Base-by-base conservation (phyloP, 1,284 basidiomycete genomes). In the Microbotryum scabiosae region DNA sequence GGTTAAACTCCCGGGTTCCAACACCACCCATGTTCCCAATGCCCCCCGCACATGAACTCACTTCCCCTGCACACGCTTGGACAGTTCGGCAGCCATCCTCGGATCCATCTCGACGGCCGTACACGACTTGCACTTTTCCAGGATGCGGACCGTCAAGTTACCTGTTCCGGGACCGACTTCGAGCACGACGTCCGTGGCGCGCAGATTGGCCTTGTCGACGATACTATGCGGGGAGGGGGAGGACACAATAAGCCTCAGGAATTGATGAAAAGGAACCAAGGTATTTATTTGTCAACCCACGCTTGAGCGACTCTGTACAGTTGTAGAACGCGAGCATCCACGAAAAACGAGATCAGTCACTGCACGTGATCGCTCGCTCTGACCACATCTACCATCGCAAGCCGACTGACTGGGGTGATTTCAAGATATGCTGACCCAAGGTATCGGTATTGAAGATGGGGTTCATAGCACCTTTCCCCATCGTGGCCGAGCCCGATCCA, bases 141-240 rank as follows among this genome's bases (percentile, higher is more conserved):
- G 78, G 66, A 99, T 98, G 71, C 88, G 81, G 20, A 97, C 86
- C 0, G 96, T 98, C 73, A 98, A 76, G 75, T 99, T 98, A 68
- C 96, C 96, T 3, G 96, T 98, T 78, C 96, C 96, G 14, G 96
- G 96, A 73, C 94, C 96, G 57, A 98, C 92, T 78, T 98, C 94
- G 54, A 99, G 84, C 21, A 97, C 93, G 73, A 88, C 87, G 75
- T 98, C 94, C 21, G 93, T 94, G 1, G 92, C 89, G 68, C 90
- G 88, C 54, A 99, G 78, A 72, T 88, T 88, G 5, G 94, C 94
- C 85, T 96, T 76, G 70, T 78, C 76, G 49, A 76, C 69, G 53
- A 75, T 75, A 25, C 64, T 48, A 56, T 20, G n/a, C 7, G 30
- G 36, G 28, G 23, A 14, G 16, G 36, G 36, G 16, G 3, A 32